phyloP scores from a whole-genome alignment of 176 grass and related monocot genomes.

The Puya raimondii region DNA sequence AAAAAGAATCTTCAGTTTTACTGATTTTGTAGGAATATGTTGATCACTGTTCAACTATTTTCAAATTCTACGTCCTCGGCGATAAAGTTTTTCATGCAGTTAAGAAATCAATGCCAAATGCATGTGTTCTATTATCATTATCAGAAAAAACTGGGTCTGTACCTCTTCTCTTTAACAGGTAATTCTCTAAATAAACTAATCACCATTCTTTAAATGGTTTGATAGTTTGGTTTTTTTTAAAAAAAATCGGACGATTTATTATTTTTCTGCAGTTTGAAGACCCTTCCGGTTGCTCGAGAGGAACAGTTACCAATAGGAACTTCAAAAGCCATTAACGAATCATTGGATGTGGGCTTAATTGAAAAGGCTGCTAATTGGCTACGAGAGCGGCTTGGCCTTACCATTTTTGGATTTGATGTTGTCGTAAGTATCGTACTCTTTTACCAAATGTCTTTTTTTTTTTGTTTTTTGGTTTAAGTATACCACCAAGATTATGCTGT shows the following conservation, averaged over 20 bases:
- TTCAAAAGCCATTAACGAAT: constrained; percentile 16
- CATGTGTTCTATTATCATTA: constrained; percentile 46
- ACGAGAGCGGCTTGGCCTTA: constrained; percentile 55
- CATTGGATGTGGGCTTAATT: constrained; percentile 39
- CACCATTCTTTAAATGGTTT: background rate
- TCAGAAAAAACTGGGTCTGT: constrained; percentile 32
- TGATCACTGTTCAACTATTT: constrained; percentile 88
- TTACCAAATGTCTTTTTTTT: constrained; percentile 8
- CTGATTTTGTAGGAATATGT: constrained; percentile 70
- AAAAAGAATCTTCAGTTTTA: background rate
- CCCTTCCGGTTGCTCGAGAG: constrained; percentile 70
- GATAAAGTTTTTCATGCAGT: constrained; percentile 75
- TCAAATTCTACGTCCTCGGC: constrained; percentile 80
- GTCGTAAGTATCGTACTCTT: constrained; percentile 53
- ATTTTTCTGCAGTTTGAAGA: constrained; percentile 60
- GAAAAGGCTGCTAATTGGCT: constrained; percentile 55
- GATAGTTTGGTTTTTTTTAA: constrained; percentile 7
- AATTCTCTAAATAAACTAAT: background rate
- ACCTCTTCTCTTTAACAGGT: constrained; percentile 86
- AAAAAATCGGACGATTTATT: background rate
- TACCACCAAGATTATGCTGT: background rate
- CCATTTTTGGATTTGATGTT: constrained; percentile 96
- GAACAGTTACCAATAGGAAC: constrained; percentile 32
- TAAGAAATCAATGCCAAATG: constrained; percentile 90
- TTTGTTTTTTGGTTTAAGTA: background rate